phyloP scores from a whole-genome alignment of 1,139 yeast species.

The Pneumocystis wakefieldiae region DNA sequence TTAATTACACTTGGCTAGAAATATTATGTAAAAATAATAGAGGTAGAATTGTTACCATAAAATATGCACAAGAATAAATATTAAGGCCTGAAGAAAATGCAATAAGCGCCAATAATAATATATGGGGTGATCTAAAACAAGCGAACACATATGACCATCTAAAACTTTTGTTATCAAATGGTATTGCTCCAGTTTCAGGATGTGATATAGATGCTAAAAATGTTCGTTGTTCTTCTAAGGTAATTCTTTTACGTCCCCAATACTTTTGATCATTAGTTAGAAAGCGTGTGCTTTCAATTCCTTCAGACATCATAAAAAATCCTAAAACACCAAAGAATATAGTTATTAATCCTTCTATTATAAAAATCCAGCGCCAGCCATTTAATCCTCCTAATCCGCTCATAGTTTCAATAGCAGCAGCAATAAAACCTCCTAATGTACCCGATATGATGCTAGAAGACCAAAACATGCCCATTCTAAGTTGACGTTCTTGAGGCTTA shows the following conservation, averaged over 20 bases:
- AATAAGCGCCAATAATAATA: neutral
- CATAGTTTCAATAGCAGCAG: constrained; percentile 19
- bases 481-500: constrained; percentile 48
- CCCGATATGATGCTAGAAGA: constrained; percentile 60
- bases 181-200: neutral
- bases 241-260: neutral
- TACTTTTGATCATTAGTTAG: constrained; percentile 26
- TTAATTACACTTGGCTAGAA: neutral
- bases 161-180: neutral
- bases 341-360: constrained; percentile 60
- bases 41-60: neutral
- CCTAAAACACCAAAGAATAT: constrained; percentile 46
- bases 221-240: neutral
- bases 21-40: neutral
- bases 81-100: neutral
- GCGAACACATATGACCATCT: neutral
- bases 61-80: neutral
- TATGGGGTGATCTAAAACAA: neutral
- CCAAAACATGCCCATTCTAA: constrained; percentile 53
- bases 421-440: constrained; percentile 69
- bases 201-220: neutral
- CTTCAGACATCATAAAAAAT: constrained; percentile 54
- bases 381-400: constrained; percentile 32
- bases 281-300: constrained; percentile 49
- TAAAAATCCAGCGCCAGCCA: constrained; percentile 33